Evolutionary conservation across 208 protist species (phyloP), one percentile per base, ranked within the genome.

Genomic region (Trypanosomatidae sp.): DNA sequence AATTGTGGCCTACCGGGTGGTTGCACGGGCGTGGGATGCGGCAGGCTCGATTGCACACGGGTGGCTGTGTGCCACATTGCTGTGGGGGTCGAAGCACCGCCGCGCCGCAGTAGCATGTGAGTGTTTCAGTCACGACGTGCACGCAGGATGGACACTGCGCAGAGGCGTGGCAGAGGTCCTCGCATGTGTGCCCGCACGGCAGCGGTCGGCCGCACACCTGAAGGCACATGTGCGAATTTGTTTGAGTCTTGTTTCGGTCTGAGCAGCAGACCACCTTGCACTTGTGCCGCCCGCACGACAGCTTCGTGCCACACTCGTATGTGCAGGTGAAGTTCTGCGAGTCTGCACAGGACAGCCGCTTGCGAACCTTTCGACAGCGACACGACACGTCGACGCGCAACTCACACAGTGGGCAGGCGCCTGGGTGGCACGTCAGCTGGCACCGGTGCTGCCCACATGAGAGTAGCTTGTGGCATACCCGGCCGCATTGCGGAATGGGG

Each of bases 281-380:
- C 69, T 87, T 76, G 82, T 95, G 91, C 68, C 80, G 82, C 25
- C 88, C 88, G 73, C 90, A 95, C 30, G 82, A 87, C n/a, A 92
- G 71, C 62, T 77, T 77, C 46, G 88, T 91, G 43, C 88, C 86
- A 62, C 90, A 95, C 39, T 82, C 74, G 47, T 86, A 83, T 36
- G 76, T 67, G 70, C 90, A 95, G 44, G 67, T 76, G 71, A 87
- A 82, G 43, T 66, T 73, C 60, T 82, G 76, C 17, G 74, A 30
- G 43, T 87, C 82, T 3, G 52, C 62, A 56, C 91, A 95, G 13
- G 79, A 66, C 66, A 95, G 72, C 13, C 76, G 82, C 46, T 82
- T 75, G 47, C 79, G 72, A 17, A 85, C 86, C n/a, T 80, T 72
- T 52, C 85, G 76, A 66, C 91, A 95, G 8, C 75, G 68, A 72